Percentiles rank a stretch among this genome's conserved stretches.
Conservation (phyloP, 805 yeast species). For the Metschnikowia cerradonensis region DNA sequence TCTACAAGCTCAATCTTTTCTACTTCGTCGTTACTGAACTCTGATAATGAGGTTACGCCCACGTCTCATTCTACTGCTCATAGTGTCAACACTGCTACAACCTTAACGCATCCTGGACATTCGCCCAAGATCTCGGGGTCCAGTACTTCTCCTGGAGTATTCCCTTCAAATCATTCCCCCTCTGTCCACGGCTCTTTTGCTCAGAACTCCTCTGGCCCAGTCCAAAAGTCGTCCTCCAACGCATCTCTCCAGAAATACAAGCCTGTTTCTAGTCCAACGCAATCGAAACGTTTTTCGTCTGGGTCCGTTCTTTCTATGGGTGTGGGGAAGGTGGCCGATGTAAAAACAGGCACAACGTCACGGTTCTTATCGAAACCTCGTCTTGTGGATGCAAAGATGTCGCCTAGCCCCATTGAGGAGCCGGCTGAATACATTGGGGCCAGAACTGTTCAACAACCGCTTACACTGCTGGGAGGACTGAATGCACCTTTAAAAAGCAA, state of each 20-base stretch:
- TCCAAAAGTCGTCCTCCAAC: conserved; percentile 2
- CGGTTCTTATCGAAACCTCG: conserved; percentile 15
- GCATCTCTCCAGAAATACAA: conserved; percentile 4
- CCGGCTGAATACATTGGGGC: not conserved
- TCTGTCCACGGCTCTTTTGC: conserved; percentile 2
- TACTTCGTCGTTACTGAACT: conserved; percentile 13
- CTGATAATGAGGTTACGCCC: conserved; percentile 10
- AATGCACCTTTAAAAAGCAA: conserved; percentile 7
- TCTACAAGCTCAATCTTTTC: conserved; percentile 14
- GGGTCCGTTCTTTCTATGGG: conserved; percentile 40
- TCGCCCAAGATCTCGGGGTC: not conserved
- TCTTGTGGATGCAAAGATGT: conserved; percentile 12
- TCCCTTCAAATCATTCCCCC: not conserved
- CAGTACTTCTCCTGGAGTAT: not conserved
- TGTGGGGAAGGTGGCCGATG: conserved; percentile 35
- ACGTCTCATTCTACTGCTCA: conserved; percentile 5
- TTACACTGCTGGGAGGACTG: not conserved
- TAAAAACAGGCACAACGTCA: conserved; percentile 6
- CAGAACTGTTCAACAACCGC: conserved; percentile 5
- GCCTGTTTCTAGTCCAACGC: conserved; percentile 15
- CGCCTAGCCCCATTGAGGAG: conserved; percentile 9
- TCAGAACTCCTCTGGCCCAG: not conserved
- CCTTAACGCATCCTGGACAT: not conserved
- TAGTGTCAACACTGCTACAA: not conserved
- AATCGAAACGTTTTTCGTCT: conserved; percentile 34